Conservation (phyloP, 2,329 filamentous ascomycete genomes). For the Fusarium sp. region DNA sequence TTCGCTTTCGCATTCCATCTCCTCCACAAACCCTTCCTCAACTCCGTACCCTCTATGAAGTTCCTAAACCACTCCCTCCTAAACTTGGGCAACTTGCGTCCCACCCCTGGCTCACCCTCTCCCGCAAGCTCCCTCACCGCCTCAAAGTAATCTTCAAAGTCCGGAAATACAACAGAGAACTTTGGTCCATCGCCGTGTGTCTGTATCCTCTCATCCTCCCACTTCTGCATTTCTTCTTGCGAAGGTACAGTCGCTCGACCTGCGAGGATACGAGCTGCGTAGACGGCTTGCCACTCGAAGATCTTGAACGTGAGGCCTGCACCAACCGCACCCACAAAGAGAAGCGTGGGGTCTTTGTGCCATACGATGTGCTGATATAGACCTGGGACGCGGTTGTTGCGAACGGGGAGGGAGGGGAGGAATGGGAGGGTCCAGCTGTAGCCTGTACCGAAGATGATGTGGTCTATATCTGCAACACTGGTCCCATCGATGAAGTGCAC, state of each 20-base stretch:
- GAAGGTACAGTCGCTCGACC: slow-evolving; percentile 62
- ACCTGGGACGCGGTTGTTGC: slow-evolving; percentile 64
- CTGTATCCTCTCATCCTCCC: slow-evolving; percentile 66
- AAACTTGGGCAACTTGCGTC: slow-evolving; percentile 57
- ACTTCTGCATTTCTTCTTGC: slow-evolving; percentile 57
- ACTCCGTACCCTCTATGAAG: slow-evolving; percentile 65
- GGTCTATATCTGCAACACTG: slow-evolving; percentile 62
- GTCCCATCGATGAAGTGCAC: slow-evolving; percentile 67
- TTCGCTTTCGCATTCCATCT: slow-evolving; percentile 53
- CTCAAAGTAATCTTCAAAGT: slow-evolving; percentile 74
- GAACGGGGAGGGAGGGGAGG: slow-evolving; percentile 59
- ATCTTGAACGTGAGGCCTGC: slow-evolving; percentile 73
- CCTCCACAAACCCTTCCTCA: slow-evolving; percentile 67
- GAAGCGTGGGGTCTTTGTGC: slow-evolving; percentile 61
- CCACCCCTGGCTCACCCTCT: slow-evolving; percentile 53
- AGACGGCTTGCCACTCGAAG: slow-evolving; percentile 74
- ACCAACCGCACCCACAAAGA: slow-evolving; percentile 67
- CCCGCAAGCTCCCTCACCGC: slow-evolving; percentile 60
- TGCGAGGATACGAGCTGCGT: slow-evolving; percentile 66
- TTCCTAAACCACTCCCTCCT: slow-evolving; percentile 56
- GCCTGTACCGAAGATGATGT: slow-evolving; percentile 73
- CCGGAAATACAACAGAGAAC: slow-evolving; percentile 66
- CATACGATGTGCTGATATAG: slow-evolving; percentile 69
- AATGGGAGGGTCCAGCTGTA: slow-evolving; percentile 73
- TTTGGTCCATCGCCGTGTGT: slow-evolving; percentile 63